Percentiles rank a stretch among this genome's conserved stretches.
phyloP scores from a whole-genome alignment of 108 stramenopile genomes.

The Nannochloropsis gaditana region DNA sequence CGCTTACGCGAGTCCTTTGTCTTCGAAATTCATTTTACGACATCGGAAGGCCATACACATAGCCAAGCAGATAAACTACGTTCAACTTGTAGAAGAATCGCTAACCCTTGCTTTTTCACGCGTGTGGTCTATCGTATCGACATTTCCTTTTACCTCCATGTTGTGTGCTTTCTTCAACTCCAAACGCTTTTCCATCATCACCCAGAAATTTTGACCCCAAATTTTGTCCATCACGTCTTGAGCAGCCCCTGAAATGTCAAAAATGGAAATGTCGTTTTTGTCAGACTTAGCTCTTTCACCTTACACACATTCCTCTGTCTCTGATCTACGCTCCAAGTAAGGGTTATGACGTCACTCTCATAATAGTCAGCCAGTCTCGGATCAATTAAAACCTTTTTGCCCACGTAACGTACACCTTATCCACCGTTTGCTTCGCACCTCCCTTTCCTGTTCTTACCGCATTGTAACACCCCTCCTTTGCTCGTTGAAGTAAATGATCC shows the following conservation, averaged over 20 bases:
- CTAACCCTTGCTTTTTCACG: too few relatives aligned
- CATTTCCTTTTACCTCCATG: too few relatives aligned
- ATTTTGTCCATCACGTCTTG: background rate
- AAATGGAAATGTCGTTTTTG: background rate
- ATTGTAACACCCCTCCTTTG: background rate
- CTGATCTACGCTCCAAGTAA: background rate
- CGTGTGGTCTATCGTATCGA: too few relatives aligned
- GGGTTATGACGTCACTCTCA: background rate
- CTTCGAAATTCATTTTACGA: too few relatives aligned
- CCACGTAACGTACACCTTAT: background rate
- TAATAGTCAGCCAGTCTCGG: background rate
- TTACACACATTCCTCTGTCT: background rate
- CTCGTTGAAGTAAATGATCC: conserved; percentile 32
- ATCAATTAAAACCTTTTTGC: background rate
- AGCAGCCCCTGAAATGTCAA: background rate
- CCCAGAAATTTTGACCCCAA: background rate
- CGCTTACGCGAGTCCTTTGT: too few relatives aligned
- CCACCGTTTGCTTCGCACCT: background rate
- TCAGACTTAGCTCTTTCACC: background rate
- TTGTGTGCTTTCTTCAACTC: background rate
- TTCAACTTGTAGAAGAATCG: too few relatives aligned
- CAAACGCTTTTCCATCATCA: background rate
- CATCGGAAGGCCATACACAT: too few relatives aligned
- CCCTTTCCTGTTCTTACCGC: background rate
- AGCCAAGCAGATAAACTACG: too few relatives aligned